Conservation (phyloP, 2,329 filamentous ascomycete species). For the Diaporthe vexans region DNA sequence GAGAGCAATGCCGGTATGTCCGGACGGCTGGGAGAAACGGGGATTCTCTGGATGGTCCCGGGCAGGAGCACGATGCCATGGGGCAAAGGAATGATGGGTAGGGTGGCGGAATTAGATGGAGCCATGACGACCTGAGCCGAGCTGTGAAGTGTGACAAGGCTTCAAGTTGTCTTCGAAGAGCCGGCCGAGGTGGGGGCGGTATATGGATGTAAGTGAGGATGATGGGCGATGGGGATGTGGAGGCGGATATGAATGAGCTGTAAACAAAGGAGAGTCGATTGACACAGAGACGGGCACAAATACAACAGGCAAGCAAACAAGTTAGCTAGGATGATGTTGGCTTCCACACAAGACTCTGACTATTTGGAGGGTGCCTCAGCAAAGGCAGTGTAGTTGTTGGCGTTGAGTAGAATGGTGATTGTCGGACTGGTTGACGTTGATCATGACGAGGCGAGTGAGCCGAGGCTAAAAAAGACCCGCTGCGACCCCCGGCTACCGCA, state of each 20-base stretch:
- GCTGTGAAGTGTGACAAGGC: neutral
- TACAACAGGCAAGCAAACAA: neutral
- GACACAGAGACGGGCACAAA: neutral
- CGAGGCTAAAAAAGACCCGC: conserved; percentile 34
- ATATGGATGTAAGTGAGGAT: neutral
- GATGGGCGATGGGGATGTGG: neutral
- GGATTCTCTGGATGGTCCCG: conserved; percentile 86
- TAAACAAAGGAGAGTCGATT: neutral
- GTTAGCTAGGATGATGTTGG: neutral
- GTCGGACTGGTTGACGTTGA: conserved; percentile 1
- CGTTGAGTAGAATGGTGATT: neutral
- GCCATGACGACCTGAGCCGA: conserved; percentile 45
- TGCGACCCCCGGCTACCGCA: conserved; percentile 20
- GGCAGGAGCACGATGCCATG: conserved; percentile 87
- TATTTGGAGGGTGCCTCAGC: neutral
- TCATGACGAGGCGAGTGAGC: conserved; percentile 21
- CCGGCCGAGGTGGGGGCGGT: neutral
- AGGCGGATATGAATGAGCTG: neutral
- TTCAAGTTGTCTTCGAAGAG: neutral
- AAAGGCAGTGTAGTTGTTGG: neutral
- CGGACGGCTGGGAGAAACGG: conserved; percentile 82
- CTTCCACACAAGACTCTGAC: neutral
- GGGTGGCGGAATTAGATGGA: conserved; percentile 57
- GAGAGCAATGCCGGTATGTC: conserved; percentile 92
- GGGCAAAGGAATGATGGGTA: conserved; percentile 87